Conservation (phyloP, 148 eudicot genomes). For the Amaranthus cruentus region DNA sequence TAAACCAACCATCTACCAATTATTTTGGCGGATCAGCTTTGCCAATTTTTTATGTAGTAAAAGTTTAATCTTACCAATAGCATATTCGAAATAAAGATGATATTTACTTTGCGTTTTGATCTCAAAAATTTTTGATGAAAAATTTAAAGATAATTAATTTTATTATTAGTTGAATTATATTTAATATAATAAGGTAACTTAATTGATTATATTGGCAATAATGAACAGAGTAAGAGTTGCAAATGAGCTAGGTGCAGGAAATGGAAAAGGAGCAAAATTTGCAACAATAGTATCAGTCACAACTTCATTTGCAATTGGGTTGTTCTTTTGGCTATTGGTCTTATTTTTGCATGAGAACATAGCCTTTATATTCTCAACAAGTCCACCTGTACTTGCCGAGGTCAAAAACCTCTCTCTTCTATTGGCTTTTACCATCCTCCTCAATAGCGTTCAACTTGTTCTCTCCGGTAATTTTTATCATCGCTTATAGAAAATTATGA, state of each 20-base stretch:
- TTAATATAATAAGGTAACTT: too few species aligned
- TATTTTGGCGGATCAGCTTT: too few species aligned
- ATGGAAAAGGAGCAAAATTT: constrained; percentile 51
- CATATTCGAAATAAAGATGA: too few species aligned
- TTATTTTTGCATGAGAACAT: constrained; percentile 32
- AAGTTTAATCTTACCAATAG: too few species aligned
- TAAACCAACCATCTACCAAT: too few species aligned
- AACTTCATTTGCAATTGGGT: constrained; percentile 35
- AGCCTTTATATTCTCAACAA: constrained; percentile 36
- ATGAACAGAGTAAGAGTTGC: constrained; percentile 44
- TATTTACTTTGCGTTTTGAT: too few species aligned
- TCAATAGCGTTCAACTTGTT: constrained; percentile 18
- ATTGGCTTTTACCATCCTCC: constrained; percentile 42
- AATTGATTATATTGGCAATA: neutral
- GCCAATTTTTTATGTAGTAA: too few species aligned
- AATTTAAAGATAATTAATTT: too few species aligned
- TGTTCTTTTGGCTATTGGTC: constrained; percentile 35
- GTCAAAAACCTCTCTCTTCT: constrained; percentile 33
- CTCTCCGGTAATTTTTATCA: too few species aligned
- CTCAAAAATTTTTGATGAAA: too few species aligned
- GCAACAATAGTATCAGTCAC: constrained; percentile 41
- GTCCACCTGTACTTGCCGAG: constrained; percentile 26
- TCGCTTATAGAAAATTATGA: too few species aligned
- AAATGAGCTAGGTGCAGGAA: constrained; percentile 52
- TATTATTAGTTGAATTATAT: too few species aligned